These are phyloP conservation scores for Dactylellina drechsleri DNA, from an alignment of 2,329 filamentous ascomycete species.

Conservation along the genomic window DNA sequence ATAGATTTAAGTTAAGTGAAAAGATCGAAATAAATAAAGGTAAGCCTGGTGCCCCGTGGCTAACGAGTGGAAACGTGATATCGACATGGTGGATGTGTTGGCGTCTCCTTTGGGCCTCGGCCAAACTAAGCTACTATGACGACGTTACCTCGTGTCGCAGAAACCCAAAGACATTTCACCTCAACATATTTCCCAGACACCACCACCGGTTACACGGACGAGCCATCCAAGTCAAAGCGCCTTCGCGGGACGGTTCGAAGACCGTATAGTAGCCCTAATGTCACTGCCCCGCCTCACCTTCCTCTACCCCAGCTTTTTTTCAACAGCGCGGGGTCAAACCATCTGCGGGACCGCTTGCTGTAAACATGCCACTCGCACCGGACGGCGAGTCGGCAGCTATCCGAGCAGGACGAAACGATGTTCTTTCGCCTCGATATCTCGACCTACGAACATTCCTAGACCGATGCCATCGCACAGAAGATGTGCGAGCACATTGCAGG, in stretches of 20 bases:
- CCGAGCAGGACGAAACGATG: conserved; percentile 38
- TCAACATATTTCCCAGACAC: background rate
- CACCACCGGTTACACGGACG: background rate
- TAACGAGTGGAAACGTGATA: background rate
- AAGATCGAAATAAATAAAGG: no score
- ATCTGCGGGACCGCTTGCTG: conserved; percentile 41
- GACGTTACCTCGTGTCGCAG: conserved; percentile 41
- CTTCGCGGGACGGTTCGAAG: background rate
- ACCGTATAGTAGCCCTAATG: conserved; percentile 19
- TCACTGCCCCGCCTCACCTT: conserved; percentile 51
- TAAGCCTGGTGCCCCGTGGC: no score
- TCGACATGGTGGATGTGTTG: conserved; percentile 42
- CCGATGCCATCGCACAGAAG: conserved; percentile 28
- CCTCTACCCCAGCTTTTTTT: conserved; percentile 51
- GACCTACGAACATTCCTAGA: conserved; percentile 6
- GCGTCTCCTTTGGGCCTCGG: conserved; percentile 42
- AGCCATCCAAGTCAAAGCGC: background rate
- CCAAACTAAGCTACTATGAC: conserved; percentile 31
- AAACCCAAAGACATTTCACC: conserved; percentile 1
- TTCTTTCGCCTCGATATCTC: conserved; percentile 45
- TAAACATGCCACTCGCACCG: conserved; percentile 44
- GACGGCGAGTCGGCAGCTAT: conserved; percentile 33
- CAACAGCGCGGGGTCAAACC: conserved; percentile 39
- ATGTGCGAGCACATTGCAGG: conserved; percentile 37
- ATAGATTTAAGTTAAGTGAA: no score